phyloP scores from a whole-genome alignment of 1,284 basidiomycete genomes.

The Apiotrichum gracile region DNA sequence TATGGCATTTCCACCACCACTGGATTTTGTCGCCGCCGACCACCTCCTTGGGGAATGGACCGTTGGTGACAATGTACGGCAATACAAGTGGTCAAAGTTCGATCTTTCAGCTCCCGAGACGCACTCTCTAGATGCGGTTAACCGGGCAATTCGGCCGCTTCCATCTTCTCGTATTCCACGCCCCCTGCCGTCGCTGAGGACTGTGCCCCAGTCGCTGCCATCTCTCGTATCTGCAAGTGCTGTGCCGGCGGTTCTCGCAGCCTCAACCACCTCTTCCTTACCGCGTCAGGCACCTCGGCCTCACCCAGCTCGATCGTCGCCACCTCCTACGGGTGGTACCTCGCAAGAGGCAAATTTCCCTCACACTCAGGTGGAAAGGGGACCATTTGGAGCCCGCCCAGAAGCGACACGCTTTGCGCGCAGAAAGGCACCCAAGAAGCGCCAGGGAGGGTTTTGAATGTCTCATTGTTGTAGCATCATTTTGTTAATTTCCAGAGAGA shows the following conservation, averaged over 20 bases:
- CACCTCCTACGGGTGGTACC: not conserved
- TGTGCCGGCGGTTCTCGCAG: not conserved
- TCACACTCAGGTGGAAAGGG: conserved; percentile 29
- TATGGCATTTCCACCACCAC: not conserved
- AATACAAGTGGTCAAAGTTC: conserved; percentile 18
- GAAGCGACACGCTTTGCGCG: conserved; percentile 10
- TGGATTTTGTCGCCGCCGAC: not conserved
- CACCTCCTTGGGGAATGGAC: conserved; percentile 29
- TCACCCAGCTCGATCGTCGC: not conserved
- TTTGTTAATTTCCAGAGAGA: conserved; percentile 5
- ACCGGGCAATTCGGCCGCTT: not conserved
- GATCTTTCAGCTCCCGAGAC: conserved; percentile 13
- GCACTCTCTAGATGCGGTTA: not conserved
- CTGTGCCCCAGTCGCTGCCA: not conserved
- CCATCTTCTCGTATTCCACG: not conserved
- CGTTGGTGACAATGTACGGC: conserved; percentile 12
- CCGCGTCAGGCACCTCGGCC: not conserved
- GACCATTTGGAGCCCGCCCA: conserved; percentile 25
- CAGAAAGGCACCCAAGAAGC: conserved; percentile 31
- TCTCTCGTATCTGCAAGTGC: not conserved
- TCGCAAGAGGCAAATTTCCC: not conserved
- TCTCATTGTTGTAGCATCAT: not conserved
- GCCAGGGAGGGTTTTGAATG: conserved; percentile 35
- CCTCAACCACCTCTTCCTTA: not conserved
- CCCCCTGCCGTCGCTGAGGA: not conserved